Conservation (phyloP, 371 early-diverging fungal species). For the Apophysomyces variabilis region DNA sequence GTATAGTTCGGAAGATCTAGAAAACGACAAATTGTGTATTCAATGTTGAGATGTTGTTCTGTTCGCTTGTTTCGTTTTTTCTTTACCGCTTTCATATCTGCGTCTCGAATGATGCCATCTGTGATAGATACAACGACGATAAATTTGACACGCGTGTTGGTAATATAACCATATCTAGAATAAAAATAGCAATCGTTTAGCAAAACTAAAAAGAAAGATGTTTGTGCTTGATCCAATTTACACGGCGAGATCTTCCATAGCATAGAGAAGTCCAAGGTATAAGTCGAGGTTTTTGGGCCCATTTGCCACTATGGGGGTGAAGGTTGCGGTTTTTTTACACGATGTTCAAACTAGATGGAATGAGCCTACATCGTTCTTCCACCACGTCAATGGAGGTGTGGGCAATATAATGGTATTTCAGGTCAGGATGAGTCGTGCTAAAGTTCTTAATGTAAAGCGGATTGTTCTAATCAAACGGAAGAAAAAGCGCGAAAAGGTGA, state of each 20-base stretch:
- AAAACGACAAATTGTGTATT: neutral
- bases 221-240: conserved; percentile 38
- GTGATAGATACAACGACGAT: conserved; percentile 77
- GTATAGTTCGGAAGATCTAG: conserved; percentile 81
- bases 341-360: too few relatives aligned
- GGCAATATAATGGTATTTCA: conserved; percentile 88
- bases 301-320: conserved; percentile 42
- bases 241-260: conserved; percentile 88
- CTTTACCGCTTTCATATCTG: conserved; percentile 78
- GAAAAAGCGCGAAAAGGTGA: neutral
- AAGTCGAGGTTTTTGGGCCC: conserved; percentile 73
- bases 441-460: conserved; percentile 84
- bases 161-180: conserved; percentile 80
- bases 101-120: conserved; percentile 78
- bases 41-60: neutral
- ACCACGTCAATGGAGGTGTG: conserved; percentile 89
- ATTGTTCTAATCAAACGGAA: conserved; percentile 65
- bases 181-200: neutral
- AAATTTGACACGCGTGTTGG: conserved; percentile 85
- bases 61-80: neutral
- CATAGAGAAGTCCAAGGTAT: conserved; percentile 84
- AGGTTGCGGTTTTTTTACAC: too few relatives aligned
- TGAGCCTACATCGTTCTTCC: conserved; percentile 75
- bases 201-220: neutral
- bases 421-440: conserved; percentile 72